A percentile compares a stretch with the other conserved stretches of the same genome.
phyloP scores from a whole-genome alignment of 345 rosid species.

The Moricandia moricandioides region DNA sequence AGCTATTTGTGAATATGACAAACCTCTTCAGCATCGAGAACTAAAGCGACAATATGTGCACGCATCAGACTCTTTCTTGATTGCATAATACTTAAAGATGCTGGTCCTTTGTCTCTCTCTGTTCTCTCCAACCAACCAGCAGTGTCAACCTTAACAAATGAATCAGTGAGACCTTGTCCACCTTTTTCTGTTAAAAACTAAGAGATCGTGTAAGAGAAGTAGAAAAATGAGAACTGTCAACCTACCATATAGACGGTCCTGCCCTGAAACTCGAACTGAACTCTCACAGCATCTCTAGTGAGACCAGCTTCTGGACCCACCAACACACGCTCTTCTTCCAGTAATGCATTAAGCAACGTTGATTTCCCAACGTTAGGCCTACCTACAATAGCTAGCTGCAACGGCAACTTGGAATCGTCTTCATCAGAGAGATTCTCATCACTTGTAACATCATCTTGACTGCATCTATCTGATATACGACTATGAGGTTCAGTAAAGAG shows the following conservation, averaged over 20 bases:
- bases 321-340: constrained; percentile 92
- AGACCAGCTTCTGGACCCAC: constrained; percentile 98
- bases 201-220: too few species aligned
- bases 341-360: constrained; percentile 72
- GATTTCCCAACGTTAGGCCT: constrained; percentile 97
- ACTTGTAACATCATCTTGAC: constrained; percentile 33
- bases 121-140: constrained; percentile 98
- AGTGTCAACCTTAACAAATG: constrained; percentile 68
- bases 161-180: neutral
- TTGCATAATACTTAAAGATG: constrained; percentile 87
- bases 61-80: constrained; percentile 94
- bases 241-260: constrained; percentile 82
- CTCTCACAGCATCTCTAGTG: constrained; percentile 93
- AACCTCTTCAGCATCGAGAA: constrained; percentile 97
- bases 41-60: constrained; percentile 87
- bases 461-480: constrained; percentile 33
- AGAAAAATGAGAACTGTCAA: neutral
- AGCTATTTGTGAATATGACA: constrained; percentile 15
- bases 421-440: constrained; percentile 43
- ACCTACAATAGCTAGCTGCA: constrained; percentile 94
- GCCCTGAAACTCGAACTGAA: constrained; percentile 71
- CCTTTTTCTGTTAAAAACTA: too few species aligned
- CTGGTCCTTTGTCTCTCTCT: constrained; percentile 82
- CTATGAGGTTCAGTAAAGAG: constrained; percentile 25
- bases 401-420: constrained; percentile 71